phyloP scores from a whole-genome alignment of 768 basidiomycete species.

The Xerocomus brunneocitrinus region DNA sequence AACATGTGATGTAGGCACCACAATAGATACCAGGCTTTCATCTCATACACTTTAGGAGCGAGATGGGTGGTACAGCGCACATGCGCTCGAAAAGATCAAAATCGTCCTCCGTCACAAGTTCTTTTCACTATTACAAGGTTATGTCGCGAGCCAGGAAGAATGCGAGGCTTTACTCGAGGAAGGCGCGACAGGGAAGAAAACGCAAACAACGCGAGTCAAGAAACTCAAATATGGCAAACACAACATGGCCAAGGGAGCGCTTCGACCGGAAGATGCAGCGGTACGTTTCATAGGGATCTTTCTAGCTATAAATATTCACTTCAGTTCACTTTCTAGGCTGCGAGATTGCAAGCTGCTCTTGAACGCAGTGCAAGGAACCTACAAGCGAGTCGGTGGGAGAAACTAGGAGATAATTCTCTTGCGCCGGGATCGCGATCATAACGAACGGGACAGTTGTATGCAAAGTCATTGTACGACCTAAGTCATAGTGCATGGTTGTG shows the following conservation, averaged over 20 bases:
- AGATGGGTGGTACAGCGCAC: conserved; percentile 84
- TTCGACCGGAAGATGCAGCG: conserved; percentile 79
- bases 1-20: conserved; percentile 61
- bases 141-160: conserved; percentile 67
- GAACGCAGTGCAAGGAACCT: conserved; percentile 39
- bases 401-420: conserved; percentile 17
- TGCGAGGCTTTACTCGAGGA: conserved; percentile 58
- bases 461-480: conserved; percentile 9
- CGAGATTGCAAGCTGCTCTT: conserved; percentile 61
- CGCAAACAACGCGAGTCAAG: conserved; percentile 41
- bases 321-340: conserved; percentile 42
- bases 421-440: conserved; percentile 16
- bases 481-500: conserved; percentile 17
- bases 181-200: conserved; percentile 25
- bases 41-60: conserved; percentile 48
- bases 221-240: conserved; percentile 67
- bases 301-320: not conserved
- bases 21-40: not conserved
- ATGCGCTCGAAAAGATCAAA: conserved; percentile 80
- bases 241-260: conserved; percentile 85
- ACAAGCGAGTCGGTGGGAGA: conserved; percentile 26
- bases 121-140: conserved; percentile 70
- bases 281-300: conserved; percentile 37
- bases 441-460: conserved; percentile 3
- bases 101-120: conserved; percentile 82